phyloP scores from a whole-genome alignment of 129 eudicot genomes.

The Deinandra increscens region DNA sequence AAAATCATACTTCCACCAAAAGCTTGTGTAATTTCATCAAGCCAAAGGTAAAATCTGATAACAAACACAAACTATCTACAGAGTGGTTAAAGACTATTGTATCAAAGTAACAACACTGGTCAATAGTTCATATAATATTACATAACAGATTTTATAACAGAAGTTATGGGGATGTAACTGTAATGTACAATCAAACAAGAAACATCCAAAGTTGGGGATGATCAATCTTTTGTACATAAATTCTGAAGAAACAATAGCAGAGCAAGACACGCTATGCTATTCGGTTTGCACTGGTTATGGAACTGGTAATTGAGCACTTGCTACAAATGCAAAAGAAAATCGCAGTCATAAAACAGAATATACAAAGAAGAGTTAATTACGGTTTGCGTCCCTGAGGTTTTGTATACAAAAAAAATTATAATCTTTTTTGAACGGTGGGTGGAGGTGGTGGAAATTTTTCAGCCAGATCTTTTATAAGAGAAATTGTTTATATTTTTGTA shows the following conservation, averaged over 20 bases:
- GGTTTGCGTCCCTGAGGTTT: no score
- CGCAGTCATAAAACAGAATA: background rate
- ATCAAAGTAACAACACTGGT: background rate
- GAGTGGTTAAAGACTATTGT: background rate
- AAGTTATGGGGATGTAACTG: background rate
- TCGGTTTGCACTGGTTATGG: background rate
- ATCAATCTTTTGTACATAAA: constrained; percentile 26
- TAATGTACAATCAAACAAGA: constrained; percentile 16
- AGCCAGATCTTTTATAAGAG: no score
- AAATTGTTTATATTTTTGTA: no score
- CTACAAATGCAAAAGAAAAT: background rate
- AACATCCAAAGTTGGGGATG: background rate
- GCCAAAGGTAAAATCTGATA: no score
- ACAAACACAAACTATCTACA: background rate
- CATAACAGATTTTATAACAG: constrained; percentile 12
- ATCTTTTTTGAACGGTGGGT: no score
- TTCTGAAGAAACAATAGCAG: background rate
- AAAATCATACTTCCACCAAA: no score
- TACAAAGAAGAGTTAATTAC: no score
- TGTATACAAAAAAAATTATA: no score
- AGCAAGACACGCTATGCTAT: background rate
- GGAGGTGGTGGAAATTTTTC: no score
- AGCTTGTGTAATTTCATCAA: no score
- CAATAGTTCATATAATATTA: constrained; percentile 5
- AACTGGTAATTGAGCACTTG: constrained; percentile 25